Percentiles rank a stretch among this genome's conserved stretches.
These are phyloP conservation scores for Scolecobasidium constrictum DNA, from an alignment of 2,329 filamentous ascomycete genomes.

Conservation along the genomic window DNA sequence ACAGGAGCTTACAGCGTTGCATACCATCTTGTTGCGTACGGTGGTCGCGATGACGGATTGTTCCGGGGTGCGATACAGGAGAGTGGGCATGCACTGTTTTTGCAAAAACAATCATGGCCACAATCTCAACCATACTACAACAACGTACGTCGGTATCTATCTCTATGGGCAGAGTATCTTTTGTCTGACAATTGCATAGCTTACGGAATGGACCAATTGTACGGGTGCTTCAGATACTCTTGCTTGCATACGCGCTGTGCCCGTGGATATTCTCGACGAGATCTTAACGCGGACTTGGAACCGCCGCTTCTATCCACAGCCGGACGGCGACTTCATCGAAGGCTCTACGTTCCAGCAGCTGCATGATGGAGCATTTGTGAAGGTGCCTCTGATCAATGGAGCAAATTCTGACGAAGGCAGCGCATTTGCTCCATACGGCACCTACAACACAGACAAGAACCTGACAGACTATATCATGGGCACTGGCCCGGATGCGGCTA, in stretches of 20 bases:
- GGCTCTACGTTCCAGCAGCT: slow-evolving; percentile 38
- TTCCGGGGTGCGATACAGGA: slow-evolving; percentile 71
- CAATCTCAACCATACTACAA: slow-evolving; percentile 4
- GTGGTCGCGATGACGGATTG: slow-evolving; percentile 54
- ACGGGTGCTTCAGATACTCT: slow-evolving; percentile 27
- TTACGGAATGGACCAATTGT: background rate
- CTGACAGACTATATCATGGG: no score
- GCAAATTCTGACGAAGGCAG: slow-evolving; percentile 40
- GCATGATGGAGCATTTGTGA: slow-evolving; percentile 30
- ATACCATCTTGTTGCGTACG: slow-evolving; percentile 65
- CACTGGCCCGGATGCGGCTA: slow-evolving; percentile 10
- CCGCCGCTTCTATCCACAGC: slow-evolving; percentile 53
- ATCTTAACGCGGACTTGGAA: slow-evolving; percentile 40
- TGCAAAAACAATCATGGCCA: background rate
- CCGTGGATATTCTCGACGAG: slow-evolving; percentile 57
- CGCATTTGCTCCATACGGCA: slow-evolving; percentile 20
- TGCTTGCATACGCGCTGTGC: slow-evolving; percentile 35
- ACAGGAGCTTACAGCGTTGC: slow-evolving; percentile 55
- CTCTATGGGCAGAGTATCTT: background rate
- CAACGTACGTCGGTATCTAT: no score
- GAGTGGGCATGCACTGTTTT: background rate
- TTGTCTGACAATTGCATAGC: no score
- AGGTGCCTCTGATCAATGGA: slow-evolving; percentile 36
- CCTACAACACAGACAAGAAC: no score
- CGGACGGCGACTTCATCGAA: slow-evolving; percentile 41